Conservation (phyloP, 306 rosid genomes). For the Malus asiatica region DNA sequence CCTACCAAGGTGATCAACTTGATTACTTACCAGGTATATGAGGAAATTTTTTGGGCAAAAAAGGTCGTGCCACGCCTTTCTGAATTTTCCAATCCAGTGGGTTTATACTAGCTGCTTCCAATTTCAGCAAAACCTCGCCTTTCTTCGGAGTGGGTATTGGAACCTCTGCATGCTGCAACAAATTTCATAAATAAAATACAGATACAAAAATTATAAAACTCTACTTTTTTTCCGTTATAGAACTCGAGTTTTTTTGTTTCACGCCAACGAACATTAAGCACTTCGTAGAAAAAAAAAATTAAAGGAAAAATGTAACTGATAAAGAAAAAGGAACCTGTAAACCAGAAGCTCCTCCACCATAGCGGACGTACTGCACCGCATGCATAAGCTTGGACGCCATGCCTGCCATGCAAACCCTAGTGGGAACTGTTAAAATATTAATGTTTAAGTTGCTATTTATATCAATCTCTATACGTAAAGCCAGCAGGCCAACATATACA, state of each 20-base stretch:
- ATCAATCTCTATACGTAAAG: too few species aligned
- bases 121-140: constrained; percentile 55
- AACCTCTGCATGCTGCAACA: constrained; percentile 56
- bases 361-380: constrained; percentile 51
- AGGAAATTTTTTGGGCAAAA: constrained; percentile 62
- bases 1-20: neutral
- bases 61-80: constrained; percentile 49
- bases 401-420: neutral
- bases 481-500: too few species aligned
- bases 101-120: constrained; percentile 69
- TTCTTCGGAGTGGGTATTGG: constrained; percentile 51
- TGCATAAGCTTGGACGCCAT: constrained; percentile 49
- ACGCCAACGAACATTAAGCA: too few species aligned
- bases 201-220: neutral
- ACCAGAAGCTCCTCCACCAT: constrained; percentile 61
- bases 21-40: constrained; percentile 48
- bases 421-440: neutral
- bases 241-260: neutral
- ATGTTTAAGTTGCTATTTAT: too few species aligned
- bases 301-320: neutral
- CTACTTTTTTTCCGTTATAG: too few species aligned
- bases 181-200: neutral
- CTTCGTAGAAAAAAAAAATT: neutral
- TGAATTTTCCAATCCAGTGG: constrained; percentile 81
- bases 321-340: constrained; percentile 36